Evolutionary conservation across 352 stramenopile genomes (phyloP), one percentile per base, ranked within the genome.

Genomic region (Phytophthora colocasiae): DNA sequence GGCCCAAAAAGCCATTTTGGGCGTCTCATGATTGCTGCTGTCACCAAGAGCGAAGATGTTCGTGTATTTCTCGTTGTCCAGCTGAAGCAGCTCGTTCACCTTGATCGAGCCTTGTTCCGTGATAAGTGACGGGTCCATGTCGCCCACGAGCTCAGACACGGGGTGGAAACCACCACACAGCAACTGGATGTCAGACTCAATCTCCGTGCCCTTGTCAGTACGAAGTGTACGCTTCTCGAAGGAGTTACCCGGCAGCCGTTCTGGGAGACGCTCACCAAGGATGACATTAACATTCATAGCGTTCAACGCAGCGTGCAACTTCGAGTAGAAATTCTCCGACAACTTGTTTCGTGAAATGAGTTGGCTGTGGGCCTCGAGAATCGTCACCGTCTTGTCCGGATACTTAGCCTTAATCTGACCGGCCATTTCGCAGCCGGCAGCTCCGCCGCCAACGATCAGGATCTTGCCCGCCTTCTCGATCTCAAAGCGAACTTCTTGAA

Each of bases 381-480:
- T 81, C 10, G 77, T 90, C 17, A 92, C 79, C 1, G 57, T 70
- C 58, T 92, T 92, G 38, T 46, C 44, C 2, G 83, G 81, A 58
- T 78, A 87, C 52, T 83, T 75, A 17, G 53, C 36, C 15, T 77
- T 78, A 54, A 92, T 86, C 48, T 90, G 79, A 5, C 83, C 7
- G 60, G 81, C 81, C 32, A 92, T 58, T 49, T 92, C 83, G 32
- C 71, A 78, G n/a, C 81, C 83, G 8, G 90, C 81, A 4, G 77
- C 44, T 7, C 83, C 83, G 17, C 81, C 83, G 12, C 83, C 83
- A 3, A 92, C 67, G 0, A 92, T 61, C 15, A 92, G 29, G 19
- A 90, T 67, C 31, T 63, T 86, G 4, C 68, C 48, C 15, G 82
- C 73, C 12, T 72, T 76, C 11, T 71, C 56, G 36, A 91, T 86